Evolutionary conservation across 768 basidiomycete genomes (phyloP).

Genomic region (Lentinula raphanica): DNA sequence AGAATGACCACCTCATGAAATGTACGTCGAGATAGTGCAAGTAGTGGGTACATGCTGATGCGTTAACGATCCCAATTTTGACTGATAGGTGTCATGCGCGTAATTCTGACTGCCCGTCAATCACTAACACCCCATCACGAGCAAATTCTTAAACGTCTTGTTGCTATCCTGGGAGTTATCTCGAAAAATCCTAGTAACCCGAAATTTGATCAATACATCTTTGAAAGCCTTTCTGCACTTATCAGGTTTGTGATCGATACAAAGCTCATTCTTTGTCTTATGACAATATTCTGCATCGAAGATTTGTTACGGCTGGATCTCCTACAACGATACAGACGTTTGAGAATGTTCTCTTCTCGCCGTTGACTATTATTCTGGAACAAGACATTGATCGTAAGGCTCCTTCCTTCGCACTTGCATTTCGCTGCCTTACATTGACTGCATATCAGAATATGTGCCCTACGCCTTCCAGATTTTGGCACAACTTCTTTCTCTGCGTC

Average conservation of each 20-base stretch:
- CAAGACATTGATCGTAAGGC: conserved; percentile 87
- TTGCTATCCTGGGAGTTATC: conserved; percentile 79
- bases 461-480: conserved; percentile 96
- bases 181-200: conserved; percentile 98
- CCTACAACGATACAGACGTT: conserved; percentile 66
- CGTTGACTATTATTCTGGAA: conserved; percentile 83
- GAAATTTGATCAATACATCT: conserved; percentile 94
- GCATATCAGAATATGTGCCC: conserved; percentile 88
- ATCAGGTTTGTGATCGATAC: conserved; percentile 53
- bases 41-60: too few relatives aligned
- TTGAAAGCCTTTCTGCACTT: conserved; percentile 92
- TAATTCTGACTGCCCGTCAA: conserved; percentile 85
- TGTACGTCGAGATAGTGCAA: conserved; percentile 46
- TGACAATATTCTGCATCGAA: conserved; percentile 23
- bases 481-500: conserved; percentile 54
- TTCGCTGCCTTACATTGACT: not conserved
- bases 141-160: conserved; percentile 63
- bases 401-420: not conserved
- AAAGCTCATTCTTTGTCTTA: not conserved
- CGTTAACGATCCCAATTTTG: too few relatives aligned
- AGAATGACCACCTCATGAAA: conserved; percentile 98
- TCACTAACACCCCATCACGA: conserved; percentile 66
- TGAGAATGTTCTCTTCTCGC: conserved; percentile 77
- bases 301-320: conserved; percentile 75
- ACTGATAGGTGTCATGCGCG: conserved; percentile 92